These are phyloP conservation scores for Podila clonocystis DNA, from an alignment of 192 early-diverging fungal genomes.

Conservation along the genomic window DNA sequence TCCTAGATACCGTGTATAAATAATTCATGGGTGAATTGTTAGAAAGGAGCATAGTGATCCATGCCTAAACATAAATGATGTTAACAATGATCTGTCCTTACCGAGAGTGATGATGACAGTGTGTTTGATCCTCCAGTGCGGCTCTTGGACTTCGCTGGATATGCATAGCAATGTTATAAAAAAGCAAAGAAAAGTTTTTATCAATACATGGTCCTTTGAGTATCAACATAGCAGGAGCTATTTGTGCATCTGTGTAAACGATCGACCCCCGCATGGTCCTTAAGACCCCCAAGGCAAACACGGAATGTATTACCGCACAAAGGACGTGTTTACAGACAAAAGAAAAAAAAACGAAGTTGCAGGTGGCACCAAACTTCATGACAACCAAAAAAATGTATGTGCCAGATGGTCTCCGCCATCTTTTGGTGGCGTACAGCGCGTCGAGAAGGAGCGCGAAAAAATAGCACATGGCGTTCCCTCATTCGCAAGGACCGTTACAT, in stretches of 20 bases:
- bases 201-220: neutral
- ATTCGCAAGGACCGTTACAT: too few relatives aligned
- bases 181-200: neutral
- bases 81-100: neutral
- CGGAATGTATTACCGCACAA: too few relatives aligned
- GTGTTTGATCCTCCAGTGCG: neutral
- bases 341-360: too few relatives aligned
- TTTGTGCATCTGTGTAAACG: too few relatives aligned
- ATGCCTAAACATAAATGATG: neutral
- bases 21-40: neutral
- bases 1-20: slow-evolving; percentile 14
- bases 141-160: neutral
- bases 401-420: neutral
- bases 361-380: too few relatives aligned
- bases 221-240: too few relatives aligned
- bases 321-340: too few relatives aligned
- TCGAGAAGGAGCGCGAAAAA: neutral
- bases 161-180: neutral
- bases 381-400: neutral
- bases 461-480: neutral
- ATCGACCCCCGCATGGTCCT: too few relatives aligned
- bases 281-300: too few relatives aligned
- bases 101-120: neutral
- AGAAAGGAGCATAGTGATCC: neutral
- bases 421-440: neutral